Conservation (phyloP, 257 asterid genomes). For the Capsicum chinense region DNA sequence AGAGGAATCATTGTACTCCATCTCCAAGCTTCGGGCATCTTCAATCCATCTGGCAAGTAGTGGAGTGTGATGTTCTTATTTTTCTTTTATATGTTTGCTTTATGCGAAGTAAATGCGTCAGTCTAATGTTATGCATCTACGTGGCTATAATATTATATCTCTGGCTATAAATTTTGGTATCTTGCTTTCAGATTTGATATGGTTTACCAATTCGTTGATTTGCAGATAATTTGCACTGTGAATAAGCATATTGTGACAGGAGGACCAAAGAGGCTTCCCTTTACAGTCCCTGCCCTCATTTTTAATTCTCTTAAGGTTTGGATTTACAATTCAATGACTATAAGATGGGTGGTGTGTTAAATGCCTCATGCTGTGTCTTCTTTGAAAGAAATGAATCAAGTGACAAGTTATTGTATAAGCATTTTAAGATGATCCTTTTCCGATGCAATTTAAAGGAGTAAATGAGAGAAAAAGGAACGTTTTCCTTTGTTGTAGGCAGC, state of each 20-base stretch:
- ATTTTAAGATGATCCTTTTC: constrained; percentile 21
- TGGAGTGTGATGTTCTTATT: neutral
- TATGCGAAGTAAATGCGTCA: constrained; percentile 3
- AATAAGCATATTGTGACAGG: constrained; percentile 90
- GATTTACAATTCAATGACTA: constrained; percentile 20
- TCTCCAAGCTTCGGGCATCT: too few relatives aligned
- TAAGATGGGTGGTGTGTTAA: neutral
- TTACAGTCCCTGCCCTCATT: constrained; percentile 88
- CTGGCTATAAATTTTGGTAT: neutral
- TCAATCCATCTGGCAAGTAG: neutral
- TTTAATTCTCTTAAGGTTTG: constrained; percentile 83
- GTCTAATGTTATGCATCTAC: neutral
- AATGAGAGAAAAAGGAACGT: neutral
- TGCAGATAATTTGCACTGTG: constrained; percentile 77
- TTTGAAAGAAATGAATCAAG: neutral
- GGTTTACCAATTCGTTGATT: constrained; percentile 36
- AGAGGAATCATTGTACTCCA: too few relatives aligned
- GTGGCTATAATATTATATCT: neutral
- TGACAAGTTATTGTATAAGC: neutral
- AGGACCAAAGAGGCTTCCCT: constrained; percentile 89
- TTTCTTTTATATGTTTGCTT: neutral
- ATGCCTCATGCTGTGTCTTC: neutral
- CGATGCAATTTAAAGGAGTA: neutral
- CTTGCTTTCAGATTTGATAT: constrained; percentile 25
- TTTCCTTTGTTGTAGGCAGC: neutral